Evolutionary conservation across 1,139 yeast species (phyloP), one percentile per base, ranked within the genome.

Genomic region (Wickerhamomyces sp.): DNA sequence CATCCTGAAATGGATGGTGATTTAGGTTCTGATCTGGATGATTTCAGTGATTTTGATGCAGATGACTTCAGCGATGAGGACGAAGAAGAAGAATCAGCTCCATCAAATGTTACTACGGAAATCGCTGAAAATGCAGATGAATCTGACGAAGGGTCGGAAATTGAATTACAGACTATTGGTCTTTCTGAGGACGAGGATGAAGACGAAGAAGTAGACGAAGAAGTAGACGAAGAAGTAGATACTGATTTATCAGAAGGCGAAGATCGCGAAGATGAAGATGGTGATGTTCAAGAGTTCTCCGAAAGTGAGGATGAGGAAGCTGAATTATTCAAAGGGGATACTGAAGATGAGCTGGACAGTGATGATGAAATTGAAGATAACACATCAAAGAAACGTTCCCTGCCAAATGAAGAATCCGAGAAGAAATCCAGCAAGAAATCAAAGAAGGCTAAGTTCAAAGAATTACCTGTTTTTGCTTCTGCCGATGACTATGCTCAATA

Each of bases 401-500:
- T 49, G 31, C 44, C 46, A 41, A 46, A 51, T 35, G 49, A 54
- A 27, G 28, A 32, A 7, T 21, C 40, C 17, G 48, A 45, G 20
- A 39, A 49, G 31, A 47, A 47, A 38, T 58, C 59, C 47, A 58
- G 59, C 24, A 61, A 61, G 50, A 73, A 69, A 51, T 60, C 70
- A 29, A 81, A 80, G 69, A 78, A 71, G 58, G 65, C 70, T 48
- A 82, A 78, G 62, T 65, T 83, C 55, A 80, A 74, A 58, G 78
- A 74, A 42, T 67, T 90, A 48, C 97, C 97, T 17, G 74, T 81
- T 17, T 90, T 88, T 67, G 97, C 96, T 2, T 81, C 94, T 35
- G 95, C 81, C 9, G 96, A 86, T 34, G 96, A 88, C 49, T 90
- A 89, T 60, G 83, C 95, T 18, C 70, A 83, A 57, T 83, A 82